Conservation (phyloP, 495 filamentous ascomycete species). For the Hypoxylon cercidicola region DNA sequence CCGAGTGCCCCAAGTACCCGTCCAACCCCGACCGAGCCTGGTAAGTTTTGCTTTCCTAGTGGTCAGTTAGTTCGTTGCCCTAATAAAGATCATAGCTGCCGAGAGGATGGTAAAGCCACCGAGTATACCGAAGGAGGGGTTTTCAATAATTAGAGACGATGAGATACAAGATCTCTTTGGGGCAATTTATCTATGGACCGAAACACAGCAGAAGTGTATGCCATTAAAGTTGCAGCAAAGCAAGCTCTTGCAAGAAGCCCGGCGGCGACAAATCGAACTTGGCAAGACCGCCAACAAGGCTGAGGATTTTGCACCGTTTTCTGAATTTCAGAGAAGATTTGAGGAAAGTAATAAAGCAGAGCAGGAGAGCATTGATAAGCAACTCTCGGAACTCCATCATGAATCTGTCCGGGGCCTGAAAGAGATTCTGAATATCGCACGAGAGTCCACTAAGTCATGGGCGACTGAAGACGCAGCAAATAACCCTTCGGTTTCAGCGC, state of each 20-base stretch:
- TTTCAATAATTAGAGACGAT: slow-evolving; percentile 36
- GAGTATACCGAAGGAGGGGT: neutral
- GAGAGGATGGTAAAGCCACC: neutral
- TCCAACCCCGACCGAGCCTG: slow-evolving; percentile 24
- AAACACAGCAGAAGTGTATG: slow-evolving; percentile 23
- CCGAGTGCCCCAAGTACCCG: slow-evolving; percentile 25
- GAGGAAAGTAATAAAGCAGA: slow-evolving; percentile 23
- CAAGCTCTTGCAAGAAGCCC: slow-evolving; percentile 23
- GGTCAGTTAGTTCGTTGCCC: neutral
- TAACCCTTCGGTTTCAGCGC: slow-evolving; percentile 17
- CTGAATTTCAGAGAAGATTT: slow-evolving; percentile 31
- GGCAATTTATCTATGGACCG: slow-evolving; percentile 28
- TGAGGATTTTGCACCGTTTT: slow-evolving; percentile 35
- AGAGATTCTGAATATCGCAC: slow-evolving; percentile 17
- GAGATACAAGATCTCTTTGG: slow-evolving; percentile 40
- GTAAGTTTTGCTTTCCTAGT: slow-evolving; percentile 18
- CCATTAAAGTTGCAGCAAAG: slow-evolving; percentile 21
- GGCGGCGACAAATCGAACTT: slow-evolving; percentile 22
- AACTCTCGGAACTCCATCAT: slow-evolving; percentile 11
- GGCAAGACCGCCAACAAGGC: slow-evolving; percentile 30
- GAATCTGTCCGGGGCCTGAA: slow-evolving; percentile 31
- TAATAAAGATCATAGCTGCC: slow-evolving; percentile 22
- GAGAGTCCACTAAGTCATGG: slow-evolving; percentile 8
- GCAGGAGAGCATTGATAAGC: slow-evolving; percentile 18
- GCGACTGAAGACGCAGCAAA: slow-evolving; percentile 1